Percentiles rank a stretch among this genome's conserved stretches.
These are phyloP conservation scores for Dactylellina haptotyla DNA, from an alignment of 2,329 filamentous ascomycete species.

Conservation along the genomic window DNA sequence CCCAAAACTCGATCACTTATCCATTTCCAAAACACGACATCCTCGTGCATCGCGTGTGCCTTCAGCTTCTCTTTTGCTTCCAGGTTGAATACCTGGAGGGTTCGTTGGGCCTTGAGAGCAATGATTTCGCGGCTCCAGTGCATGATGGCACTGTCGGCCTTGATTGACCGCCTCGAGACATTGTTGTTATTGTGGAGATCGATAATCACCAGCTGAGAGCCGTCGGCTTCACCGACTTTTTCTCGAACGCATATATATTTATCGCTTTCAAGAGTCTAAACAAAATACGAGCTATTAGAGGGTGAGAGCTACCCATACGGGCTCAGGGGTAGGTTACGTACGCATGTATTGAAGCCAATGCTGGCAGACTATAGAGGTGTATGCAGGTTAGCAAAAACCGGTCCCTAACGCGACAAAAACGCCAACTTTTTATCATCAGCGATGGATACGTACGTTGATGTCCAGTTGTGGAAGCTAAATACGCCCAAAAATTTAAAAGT, in stretches of 20 bases:
- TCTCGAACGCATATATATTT: conserved; percentile 95
- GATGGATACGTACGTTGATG: conserved; percentile 47
- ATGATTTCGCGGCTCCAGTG: conserved; percentile 97
- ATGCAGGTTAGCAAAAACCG: conserved; percentile 37
- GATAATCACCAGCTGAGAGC: conserved; percentile 90
- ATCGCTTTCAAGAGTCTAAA: conserved; percentile 95
- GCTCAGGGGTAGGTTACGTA: conserved; percentile 49
- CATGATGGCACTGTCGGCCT: conserved; percentile 99
- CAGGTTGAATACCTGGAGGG: conserved; percentile 97
- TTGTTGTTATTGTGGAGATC: conserved; percentile 98
- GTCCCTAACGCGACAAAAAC: conserved; percentile 2
- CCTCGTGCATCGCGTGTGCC: conserved; percentile 94
- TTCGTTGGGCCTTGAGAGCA: conserved; percentile 93
- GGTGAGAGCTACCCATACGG: conserved; percentile 36
- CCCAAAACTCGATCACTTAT: conserved; percentile 88
- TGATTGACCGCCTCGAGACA: conserved; percentile 92
- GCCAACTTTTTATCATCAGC: conserved; percentile 2
- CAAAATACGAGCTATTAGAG: conserved; percentile 43
- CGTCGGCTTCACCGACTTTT: conserved; percentile 76
- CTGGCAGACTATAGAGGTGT: conserved; percentile 28
- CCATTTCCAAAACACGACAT: conserved; percentile 99
- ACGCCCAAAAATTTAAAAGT: not conserved
- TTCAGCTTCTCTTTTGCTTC: conserved; percentile 94
- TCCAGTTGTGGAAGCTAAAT: conserved; percentile 44
- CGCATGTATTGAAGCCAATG: conserved; percentile 35